Evolutionary conservation across 768 basidiomycete genomes (phyloP).

Genomic region (Pisolithus sp.): DNA sequence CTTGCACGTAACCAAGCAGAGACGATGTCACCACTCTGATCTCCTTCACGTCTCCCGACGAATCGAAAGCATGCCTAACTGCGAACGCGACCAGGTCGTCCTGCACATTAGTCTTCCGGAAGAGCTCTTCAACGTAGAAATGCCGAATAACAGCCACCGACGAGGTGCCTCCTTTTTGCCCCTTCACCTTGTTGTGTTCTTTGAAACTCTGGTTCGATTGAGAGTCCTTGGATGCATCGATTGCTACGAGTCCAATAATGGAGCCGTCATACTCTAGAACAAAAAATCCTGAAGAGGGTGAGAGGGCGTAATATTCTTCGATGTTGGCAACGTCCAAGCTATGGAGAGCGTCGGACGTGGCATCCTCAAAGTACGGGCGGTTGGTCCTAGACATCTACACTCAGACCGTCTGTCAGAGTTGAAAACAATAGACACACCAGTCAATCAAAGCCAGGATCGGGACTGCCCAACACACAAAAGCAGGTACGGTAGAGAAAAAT

Average conservation of each 20-base stretch:
- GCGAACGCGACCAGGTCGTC: constrained; percentile 61
- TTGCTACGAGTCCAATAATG: constrained; percentile 62
- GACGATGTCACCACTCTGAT: constrained; percentile 45
- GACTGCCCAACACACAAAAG: constrained; percentile 56
- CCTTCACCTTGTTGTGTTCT: constrained; percentile 15
- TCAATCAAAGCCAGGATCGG: constrained; percentile 63
- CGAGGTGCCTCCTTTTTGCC: constrained; percentile 31
- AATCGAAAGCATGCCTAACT: constrained; percentile 48
- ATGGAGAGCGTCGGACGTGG: constrained; percentile 44
- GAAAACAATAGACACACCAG: constrained; percentile 43
- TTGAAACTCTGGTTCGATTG: constrained; percentile 23
- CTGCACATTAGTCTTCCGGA: constrained; percentile 50
- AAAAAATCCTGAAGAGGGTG: constrained; percentile 63
- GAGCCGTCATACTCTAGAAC: constrained; percentile 53
- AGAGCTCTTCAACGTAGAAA: constrained; percentile 65
- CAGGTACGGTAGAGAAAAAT: constrained; percentile 57
- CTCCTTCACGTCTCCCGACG: constrained; percentile 33
- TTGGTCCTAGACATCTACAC: constrained; percentile 48
- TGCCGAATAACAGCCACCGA: constrained; percentile 63
- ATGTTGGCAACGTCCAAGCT: constrained; percentile 51
- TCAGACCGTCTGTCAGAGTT: not conserved
- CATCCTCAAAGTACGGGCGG: constrained; percentile 58
- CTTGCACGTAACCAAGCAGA: constrained; percentile 44
- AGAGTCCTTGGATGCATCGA: constrained; percentile 53
- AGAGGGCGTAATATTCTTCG: constrained; percentile 48